phyloP scores from a whole-genome alignment of 2,329 filamentous ascomycete genomes.

The Clonostachys rhizophaga region DNA sequence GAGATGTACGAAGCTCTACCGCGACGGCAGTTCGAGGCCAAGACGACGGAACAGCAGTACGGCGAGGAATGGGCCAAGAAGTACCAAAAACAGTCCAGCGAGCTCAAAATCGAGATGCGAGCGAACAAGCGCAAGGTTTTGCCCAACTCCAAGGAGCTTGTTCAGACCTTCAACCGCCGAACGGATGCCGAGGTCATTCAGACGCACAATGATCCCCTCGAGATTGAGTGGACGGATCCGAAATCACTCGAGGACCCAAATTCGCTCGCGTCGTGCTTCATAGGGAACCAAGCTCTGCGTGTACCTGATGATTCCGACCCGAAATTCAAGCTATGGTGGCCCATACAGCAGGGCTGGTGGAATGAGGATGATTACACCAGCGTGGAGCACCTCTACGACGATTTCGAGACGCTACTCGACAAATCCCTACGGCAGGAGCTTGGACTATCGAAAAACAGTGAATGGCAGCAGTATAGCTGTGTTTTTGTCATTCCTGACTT shows the following conservation, averaged over 20 bases:
- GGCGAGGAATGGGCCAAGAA: constrained; percentile 74
- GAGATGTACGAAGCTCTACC: constrained; percentile 80
- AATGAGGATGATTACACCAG: constrained; percentile 86
- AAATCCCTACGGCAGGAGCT: constrained; percentile 84
- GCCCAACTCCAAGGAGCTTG: constrained; percentile 95
- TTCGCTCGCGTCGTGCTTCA: constrained; percentile 59
- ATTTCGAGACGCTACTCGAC: constrained; percentile 83
- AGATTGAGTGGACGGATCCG: constrained; percentile 93
- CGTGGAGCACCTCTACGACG: constrained; percentile 76
- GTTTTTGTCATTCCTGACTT: constrained; percentile 97
- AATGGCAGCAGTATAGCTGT: constrained; percentile 88
- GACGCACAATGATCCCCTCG: constrained; percentile 89
- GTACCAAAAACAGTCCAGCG: constrained; percentile 78
- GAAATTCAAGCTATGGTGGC: constrained; percentile 91
- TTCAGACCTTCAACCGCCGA: constrained; percentile 88
- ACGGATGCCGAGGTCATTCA: constrained; percentile 82
- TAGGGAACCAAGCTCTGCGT: constrained; percentile 76
- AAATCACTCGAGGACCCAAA: constrained; percentile 61
- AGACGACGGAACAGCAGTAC: constrained; percentile 72
- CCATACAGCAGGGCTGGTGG: constrained; percentile 78
- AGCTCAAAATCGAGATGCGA: constrained; percentile 87
- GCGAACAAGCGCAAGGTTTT: constrained; percentile 90
- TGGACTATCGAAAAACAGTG: constrained; percentile 69
- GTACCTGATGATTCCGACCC: constrained; percentile 87
- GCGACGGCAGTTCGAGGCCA: constrained; percentile 59